Evolutionary conservation across 106 monocot genomes (phyloP).

Genomic region (Allium sativum): DNA sequence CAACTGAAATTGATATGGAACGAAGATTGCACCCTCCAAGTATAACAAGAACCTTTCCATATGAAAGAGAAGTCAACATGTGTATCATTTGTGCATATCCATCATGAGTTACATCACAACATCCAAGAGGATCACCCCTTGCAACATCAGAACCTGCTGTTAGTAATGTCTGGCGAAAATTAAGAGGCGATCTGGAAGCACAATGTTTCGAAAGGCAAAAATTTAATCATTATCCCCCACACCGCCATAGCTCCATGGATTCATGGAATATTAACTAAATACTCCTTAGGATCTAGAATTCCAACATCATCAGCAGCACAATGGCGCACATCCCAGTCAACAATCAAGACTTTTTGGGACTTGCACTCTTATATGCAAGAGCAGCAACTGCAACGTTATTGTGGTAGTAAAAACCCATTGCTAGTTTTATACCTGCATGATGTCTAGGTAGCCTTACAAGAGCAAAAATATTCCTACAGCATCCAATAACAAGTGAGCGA

Average conservation of each 20-base stretch:
- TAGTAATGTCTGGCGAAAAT: constrained; percentile 85
- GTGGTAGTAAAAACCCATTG: constrained; percentile 97
- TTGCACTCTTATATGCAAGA: constrained; percentile 71
- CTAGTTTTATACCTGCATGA: constrained; percentile 86
- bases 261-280: constrained; percentile 92
- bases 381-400: constrained; percentile 96
- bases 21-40: constrained; percentile 95
- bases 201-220: constrained; percentile 79
- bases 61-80: constrained; percentile 60
- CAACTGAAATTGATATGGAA: constrained; percentile 89
- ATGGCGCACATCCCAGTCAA: constrained; percentile 99
- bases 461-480: constrained; percentile 77
- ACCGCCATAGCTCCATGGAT: constrained; percentile 87
- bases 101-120: constrained; percentile 93
- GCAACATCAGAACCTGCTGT: constrained; percentile 98
- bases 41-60: constrained; percentile 71
- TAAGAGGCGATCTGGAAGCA: constrained; percentile 87
- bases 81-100: constrained; percentile 85
- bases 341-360: constrained; percentile 91
- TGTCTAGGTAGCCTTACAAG: constrained; percentile 99
- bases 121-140: constrained; percentile 87
- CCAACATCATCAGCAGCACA: constrained; percentile 98
- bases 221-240: constrained; percentile 95
- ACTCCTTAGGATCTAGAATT: constrained; percentile 55
- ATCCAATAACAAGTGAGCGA: constrained; percentile 51